phyloP scores from a whole-genome alignment of 1,284 basidiomycete genomes.

The Apiotrichum domesticum region DNA sequence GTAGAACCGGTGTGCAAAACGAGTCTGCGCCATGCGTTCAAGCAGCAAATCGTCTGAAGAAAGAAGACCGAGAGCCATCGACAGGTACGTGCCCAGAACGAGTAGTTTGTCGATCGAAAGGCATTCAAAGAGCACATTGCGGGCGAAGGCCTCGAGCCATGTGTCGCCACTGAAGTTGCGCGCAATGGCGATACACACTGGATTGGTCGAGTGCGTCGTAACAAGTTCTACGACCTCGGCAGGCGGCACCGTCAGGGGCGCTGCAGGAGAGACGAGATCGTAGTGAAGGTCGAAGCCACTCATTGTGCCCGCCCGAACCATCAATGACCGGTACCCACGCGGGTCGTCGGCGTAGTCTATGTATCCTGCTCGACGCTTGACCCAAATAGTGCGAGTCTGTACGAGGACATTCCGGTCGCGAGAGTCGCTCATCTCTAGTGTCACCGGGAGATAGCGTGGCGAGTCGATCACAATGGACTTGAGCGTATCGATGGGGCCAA shows the following conservation, averaged over 20 bases:
- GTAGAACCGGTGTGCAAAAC: conserved; percentile 28
- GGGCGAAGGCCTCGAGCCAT: conserved; percentile 59
- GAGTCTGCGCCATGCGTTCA: conserved; percentile 23
- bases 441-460: conserved; percentile 88
- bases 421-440: conserved; percentile 64
- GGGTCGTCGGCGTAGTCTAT: conserved; percentile 89
- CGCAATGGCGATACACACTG: conserved; percentile 66
- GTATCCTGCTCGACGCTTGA: conserved; percentile 87
- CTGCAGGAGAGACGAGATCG: conserved; percentile 66
- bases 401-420: conserved; percentile 66
- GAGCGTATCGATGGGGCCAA: conserved; percentile 76
- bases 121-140: conserved; percentile 75
- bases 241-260: conserved; percentile 57
- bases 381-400: conserved; percentile 72
- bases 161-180: conserved; percentile 60
- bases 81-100: conserved; percentile 66
- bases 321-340: conserved; percentile 81
- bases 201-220: conserved; percentile 72
- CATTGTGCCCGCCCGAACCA: conserved; percentile 69
- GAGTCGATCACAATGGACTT: conserved; percentile 78
- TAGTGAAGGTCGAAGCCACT: conserved; percentile 64
- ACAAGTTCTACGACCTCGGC: conserved; percentile 72
- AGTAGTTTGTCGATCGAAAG: conserved; percentile 81
- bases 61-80: conserved; percentile 44
- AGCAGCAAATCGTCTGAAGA: conserved; percentile 6